Evolutionary conservation across 805 yeast species (phyloP).

Genomic region (Nakazawaea ernobii): DNA sequence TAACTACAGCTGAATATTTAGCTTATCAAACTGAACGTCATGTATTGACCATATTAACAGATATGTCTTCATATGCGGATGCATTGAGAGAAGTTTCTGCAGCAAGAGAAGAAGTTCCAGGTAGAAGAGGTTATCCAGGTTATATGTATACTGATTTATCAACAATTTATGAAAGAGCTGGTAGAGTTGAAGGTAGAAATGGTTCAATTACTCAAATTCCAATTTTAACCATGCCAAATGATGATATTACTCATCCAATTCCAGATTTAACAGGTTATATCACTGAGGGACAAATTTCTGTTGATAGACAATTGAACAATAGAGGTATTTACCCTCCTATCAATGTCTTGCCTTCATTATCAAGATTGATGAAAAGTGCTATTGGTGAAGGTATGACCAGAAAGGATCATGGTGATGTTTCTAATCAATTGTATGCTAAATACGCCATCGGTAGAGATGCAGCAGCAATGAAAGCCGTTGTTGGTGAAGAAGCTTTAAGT

Average conservation of each 20-base stretch:
- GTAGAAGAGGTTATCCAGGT: slow-evolving; percentile 99
- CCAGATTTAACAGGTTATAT: slow-evolving; percentile 99
- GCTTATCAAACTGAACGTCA: slow-evolving; percentile 99
- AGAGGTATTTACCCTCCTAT: slow-evolving; percentile 99
- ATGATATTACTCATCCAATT: slow-evolving; percentile 99
- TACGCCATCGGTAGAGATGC: slow-evolving; percentile 99
- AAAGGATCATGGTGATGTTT: slow-evolving; percentile 99
- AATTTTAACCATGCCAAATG: slow-evolving; percentile 98
- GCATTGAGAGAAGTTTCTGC: slow-evolving; percentile 99
- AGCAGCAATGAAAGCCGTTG: slow-evolving; percentile 99
- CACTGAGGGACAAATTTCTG: slow-evolving; percentile 97
- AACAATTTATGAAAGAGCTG: slow-evolving; percentile 98
- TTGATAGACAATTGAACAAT: slow-evolving; percentile 93
- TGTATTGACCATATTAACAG: slow-evolving; percentile 95
- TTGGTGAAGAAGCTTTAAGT: slow-evolving; percentile 98
- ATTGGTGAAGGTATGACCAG: slow-evolving; percentile 99
- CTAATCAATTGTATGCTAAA: slow-evolving; percentile 97
- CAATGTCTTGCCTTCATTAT: slow-evolving; percentile 93
- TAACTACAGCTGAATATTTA: slow-evolving; percentile 96
- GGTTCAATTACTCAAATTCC: slow-evolving; percentile 99
- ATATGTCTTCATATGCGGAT: slow-evolving; percentile 99
- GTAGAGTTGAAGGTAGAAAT: slow-evolving; percentile 99
- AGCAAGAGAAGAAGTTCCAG: slow-evolving; percentile 99
- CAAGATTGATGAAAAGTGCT: slow-evolving; percentile 98
- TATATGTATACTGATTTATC: slow-evolving; percentile 99